Percentiles rank a stretch among this genome's conserved stretches.
Conservation (phyloP, 1,284 basidiomycete genomes). For the Austropuccinia psidii region DNA sequence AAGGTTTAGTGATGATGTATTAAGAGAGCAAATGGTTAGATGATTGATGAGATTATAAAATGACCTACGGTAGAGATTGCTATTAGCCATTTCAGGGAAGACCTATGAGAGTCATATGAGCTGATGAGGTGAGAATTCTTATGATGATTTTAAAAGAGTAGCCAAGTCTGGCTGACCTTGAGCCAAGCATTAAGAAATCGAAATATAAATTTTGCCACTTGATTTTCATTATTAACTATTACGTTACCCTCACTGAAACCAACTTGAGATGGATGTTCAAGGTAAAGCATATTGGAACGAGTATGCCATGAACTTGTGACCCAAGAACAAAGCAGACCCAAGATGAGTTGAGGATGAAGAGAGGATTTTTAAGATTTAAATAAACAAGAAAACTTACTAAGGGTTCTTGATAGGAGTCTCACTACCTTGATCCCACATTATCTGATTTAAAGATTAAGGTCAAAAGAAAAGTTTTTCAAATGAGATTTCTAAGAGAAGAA, state of each 20-base stretch:
- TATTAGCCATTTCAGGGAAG: neutral
- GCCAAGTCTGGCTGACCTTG: neutral
- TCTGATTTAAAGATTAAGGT: neutral
- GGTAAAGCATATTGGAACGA: constrained; percentile 53
- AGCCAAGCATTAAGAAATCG: constrained; percentile 40
- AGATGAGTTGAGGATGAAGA: neutral
- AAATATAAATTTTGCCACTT: constrained; percentile 47
- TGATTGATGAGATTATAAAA: neutral
- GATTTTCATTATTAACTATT: constrained; percentile 52
- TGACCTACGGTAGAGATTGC: constrained; percentile 3
- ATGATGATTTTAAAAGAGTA: neutral
- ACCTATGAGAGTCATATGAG: constrained; percentile 11
- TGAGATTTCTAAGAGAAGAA: neutral
- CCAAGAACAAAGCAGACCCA: neutral
- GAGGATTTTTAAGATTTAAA: neutral
- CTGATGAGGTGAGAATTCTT: constrained; percentile 36
- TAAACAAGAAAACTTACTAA: constrained; percentile 55
- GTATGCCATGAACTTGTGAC: constrained; percentile 13
- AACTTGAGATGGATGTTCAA: constrained; percentile 75
- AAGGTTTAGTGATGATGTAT: constrained; percentile 38
- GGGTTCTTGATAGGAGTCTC: constrained; percentile 61
- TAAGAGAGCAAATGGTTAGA: too few species aligned
- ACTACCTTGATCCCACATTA: constrained; percentile 58
- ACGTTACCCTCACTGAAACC: constrained; percentile 69
- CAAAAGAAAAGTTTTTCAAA: neutral